Percentiles rank a stretch among this genome's conserved stretches.
These are phyloP conservation scores for Paecilomyces variotii DNA, from an alignment of 2,329 filamentous ascomycete genomes.

Conservation along the genomic window DNA sequence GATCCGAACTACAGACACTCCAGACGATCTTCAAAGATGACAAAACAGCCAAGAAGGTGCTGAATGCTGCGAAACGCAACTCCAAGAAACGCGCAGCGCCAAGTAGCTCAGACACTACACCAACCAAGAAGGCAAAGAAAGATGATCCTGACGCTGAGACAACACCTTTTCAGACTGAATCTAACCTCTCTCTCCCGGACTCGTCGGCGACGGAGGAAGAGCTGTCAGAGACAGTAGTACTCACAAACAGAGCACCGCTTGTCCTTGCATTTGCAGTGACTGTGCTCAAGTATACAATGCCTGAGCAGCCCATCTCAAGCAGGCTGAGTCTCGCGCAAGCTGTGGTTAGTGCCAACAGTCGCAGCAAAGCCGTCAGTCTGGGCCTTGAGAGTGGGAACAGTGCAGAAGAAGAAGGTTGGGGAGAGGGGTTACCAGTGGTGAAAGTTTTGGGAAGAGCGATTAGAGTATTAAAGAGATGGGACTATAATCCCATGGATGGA, in stretches of 20 bases:
- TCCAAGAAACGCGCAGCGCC: constrained; percentile 45
- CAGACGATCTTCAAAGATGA: constrained; percentile 42
- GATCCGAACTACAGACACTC: constrained; percentile 37
- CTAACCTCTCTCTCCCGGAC: constrained; percentile 24
- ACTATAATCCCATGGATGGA: constrained; percentile 55
- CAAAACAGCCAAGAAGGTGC: constrained; percentile 49
- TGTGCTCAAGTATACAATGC: constrained; percentile 71
- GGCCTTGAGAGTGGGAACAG: constrained; percentile 59
- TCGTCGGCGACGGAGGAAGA: constrained; percentile 43
- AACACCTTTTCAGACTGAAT: constrained; percentile 27
- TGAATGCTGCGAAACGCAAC: constrained; percentile 46
- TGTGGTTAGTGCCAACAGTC: constrained; percentile 72
- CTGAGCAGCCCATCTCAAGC: constrained; percentile 76
- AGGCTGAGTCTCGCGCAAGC: constrained; percentile 75
- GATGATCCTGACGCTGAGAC: constrained; percentile 4
- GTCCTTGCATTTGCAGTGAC: constrained; percentile 72
- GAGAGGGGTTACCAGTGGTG: constrained; percentile 65
- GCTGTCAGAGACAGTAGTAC: constrained; percentile 51
- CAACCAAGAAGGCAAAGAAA: constrained; percentile 32
- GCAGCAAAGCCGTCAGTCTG: constrained; percentile 65
- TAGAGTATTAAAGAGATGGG: constrained; percentile 67
- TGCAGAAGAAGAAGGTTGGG: constrained; percentile 64
- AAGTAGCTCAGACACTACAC: constrained; percentile 19
- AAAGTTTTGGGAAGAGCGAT: constrained; percentile 66
- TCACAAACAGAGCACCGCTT: constrained; percentile 74